A percentile compares a stretch with the other conserved stretches of the same genome.
phyloP scores from a whole-genome alignment of 768 basidiomycete genomes.

The Tulasnella sp. region DNA sequence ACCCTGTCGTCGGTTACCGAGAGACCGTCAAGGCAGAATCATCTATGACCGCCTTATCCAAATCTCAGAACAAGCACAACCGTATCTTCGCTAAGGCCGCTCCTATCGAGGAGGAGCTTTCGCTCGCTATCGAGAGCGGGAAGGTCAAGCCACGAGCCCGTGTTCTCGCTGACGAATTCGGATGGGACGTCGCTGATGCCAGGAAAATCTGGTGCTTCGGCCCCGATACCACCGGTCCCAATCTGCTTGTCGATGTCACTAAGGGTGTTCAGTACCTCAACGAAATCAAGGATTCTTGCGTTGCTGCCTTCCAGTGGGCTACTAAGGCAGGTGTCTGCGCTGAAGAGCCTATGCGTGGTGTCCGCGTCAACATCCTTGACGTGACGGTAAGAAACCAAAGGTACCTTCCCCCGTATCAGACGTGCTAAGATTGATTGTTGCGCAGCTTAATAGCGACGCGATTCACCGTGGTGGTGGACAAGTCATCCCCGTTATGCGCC shows the following conservation, averaged over 20 bases:
- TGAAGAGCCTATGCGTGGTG: slow-evolving; percentile 98
- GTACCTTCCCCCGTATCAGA: slow-evolving; percentile 5
- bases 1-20: slow-evolving; percentile 95
- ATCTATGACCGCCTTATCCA: slow-evolving; percentile 91
- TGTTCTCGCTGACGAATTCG: slow-evolving; percentile 89
- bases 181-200: slow-evolving; percentile 99
- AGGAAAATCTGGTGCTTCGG: slow-evolving; percentile 99
- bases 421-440: not conserved
- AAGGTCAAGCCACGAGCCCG: slow-evolving; percentile 85
- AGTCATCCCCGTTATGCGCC: slow-evolving; percentile 94
- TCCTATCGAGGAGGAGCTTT: slow-evolving; percentile 91
- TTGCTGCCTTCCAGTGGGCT: slow-evolving; percentile 99
- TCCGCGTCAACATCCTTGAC: slow-evolving; percentile 93
- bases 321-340: slow-evolving; percentile 95
- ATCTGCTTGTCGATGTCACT: slow-evolving; percentile 94
- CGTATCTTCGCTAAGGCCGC: slow-evolving; percentile 90
- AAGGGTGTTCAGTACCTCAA: slow-evolving; percentile 99
- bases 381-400: slow-evolving; percentile 58
- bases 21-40: slow-evolving; percentile 98
- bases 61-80: slow-evolving; percentile 99
- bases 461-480: slow-evolving; percentile 99
- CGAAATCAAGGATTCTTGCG: slow-evolving; percentile 99
- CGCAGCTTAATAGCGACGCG: slow-evolving; percentile 93
- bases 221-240: slow-evolving; percentile 95
- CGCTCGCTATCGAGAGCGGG: slow-evolving; percentile 86